Percentiles rank a stretch among this genome's conserved stretches.
Evolutionary conservation across 371 early-diverging fungal species (phyloP).

Genomic region (Mucor irregularis): DNA sequence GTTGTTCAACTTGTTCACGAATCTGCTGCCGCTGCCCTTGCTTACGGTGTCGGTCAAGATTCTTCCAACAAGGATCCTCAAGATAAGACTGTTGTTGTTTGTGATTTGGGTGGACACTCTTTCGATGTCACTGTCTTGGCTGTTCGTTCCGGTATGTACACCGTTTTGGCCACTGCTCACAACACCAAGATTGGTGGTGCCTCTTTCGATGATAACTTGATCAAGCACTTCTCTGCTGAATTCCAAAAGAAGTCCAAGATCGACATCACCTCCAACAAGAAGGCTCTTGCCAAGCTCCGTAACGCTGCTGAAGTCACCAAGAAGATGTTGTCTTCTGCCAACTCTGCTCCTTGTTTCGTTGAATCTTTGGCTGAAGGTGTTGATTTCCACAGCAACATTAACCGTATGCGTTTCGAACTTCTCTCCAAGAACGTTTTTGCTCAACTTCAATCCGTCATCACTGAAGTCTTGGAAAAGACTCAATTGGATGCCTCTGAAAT

Average conservation of each 20-base stretch:
- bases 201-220: constrained; percentile 89
- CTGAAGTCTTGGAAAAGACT: constrained; percentile 70
- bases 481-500: constrained; percentile 69
- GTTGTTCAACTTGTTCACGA: constrained; percentile 91
- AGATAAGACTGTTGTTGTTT: constrained; percentile 87
- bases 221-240: constrained; percentile 81
- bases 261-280: constrained; percentile 73
- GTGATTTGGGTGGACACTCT: constrained; percentile 97
- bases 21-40: constrained; percentile 96
- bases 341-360: constrained; percentile 90
- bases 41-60: constrained; percentile 79
- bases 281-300: constrained; percentile 83
- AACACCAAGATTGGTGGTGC: constrained; percentile 90
- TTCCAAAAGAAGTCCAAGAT: constrained; percentile 87
- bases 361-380: constrained; percentile 92
- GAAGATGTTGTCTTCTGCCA: constrained; percentile 85
- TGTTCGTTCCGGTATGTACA: constrained; percentile 87
- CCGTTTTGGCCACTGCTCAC: constrained; percentile 83
- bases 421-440: constrained; percentile 79
- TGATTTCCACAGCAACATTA: constrained; percentile 88
- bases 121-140: constrained; percentile 92
- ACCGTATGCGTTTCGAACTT: constrained; percentile 93
- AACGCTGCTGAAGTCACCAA: constrained; percentile 91
- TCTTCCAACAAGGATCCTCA: constrained; percentile 54
- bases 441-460: constrained; percentile 75